Percentiles rank a stretch among this genome's conserved stretches.
Evolutionary conservation across 2,329 filamentous ascomycete species (phyloP).

Genomic region (Colletotrichum abscissum): DNA sequence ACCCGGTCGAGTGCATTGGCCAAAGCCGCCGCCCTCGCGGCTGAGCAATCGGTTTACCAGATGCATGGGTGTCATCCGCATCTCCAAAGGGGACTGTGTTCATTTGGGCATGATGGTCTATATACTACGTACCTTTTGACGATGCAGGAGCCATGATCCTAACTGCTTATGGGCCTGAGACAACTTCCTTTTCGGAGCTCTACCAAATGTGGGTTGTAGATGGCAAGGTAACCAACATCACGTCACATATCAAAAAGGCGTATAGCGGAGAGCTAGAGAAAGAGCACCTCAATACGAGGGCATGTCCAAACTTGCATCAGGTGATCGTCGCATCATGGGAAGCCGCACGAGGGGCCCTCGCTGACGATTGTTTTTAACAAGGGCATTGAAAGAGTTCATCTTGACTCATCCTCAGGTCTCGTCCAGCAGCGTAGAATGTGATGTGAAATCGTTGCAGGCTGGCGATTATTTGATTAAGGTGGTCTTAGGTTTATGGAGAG

Average conservation of each 20-base stretch:
- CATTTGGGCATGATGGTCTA: not conserved
- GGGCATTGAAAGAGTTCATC: conserved; percentile 62
- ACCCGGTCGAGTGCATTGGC: conserved; percentile 33
- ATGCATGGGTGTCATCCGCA: conserved; percentile 33
- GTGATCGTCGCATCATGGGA: conserved; percentile 76
- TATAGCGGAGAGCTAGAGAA: not conserved
- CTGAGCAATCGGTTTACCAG: conserved; percentile 38
- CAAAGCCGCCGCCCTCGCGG: conserved; percentile 30
- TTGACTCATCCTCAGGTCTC: conserved; percentile 67
- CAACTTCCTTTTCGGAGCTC: not conserved
- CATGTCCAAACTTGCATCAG: conserved; percentile 72
- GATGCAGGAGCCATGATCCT: not conserved
- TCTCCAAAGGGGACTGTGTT: not conserved
- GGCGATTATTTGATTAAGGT: conserved; percentile 56
- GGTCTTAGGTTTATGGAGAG: conserved; percentile 54
- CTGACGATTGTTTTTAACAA: conserved; percentile 76
- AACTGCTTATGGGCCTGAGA: no score
- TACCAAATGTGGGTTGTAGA: no score
- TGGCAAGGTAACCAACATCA: no score
- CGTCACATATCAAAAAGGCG: not conserved
- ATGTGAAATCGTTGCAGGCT: conserved; percentile 43
- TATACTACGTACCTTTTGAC: conserved; percentile 18
- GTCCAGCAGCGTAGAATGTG: conserved; percentile 54
- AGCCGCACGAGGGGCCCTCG: conserved; percentile 73
- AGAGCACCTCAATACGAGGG: conserved; percentile 16